Conservation (phyloP, 345 rosid species). For the Draba incana region DNA sequence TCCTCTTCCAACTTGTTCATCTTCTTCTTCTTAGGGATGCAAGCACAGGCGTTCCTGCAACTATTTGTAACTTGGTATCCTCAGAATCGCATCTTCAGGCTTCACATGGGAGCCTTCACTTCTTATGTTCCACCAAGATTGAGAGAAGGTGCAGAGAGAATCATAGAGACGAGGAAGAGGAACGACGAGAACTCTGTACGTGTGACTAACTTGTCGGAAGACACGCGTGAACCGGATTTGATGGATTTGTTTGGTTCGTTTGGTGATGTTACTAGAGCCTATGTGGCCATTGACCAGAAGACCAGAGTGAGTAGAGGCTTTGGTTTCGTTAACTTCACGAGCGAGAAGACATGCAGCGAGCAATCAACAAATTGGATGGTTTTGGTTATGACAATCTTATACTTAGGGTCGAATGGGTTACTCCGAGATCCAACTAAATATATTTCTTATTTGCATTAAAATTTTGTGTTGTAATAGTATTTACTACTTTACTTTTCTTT, state of each 20-base stretch:
- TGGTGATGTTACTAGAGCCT: constrained; percentile 64
- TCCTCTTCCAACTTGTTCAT: not conserved
- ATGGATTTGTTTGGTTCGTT: constrained; percentile 68
- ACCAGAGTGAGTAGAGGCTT: constrained; percentile 75
- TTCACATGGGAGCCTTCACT: no score
- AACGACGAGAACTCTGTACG: no score
- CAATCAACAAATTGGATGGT: constrained; percentile 73
- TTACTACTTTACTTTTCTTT: no score
- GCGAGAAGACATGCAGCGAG: constrained; percentile 73
- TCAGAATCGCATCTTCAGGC: no score
- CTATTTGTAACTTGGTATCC: constrained; percentile 15
- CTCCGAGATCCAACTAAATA: constrained; percentile 60
- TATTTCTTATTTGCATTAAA: no score
- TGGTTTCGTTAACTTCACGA: constrained; percentile 75
- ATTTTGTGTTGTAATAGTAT: no score
- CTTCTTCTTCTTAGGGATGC: not conserved
- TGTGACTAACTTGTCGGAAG: constrained; percentile 73
- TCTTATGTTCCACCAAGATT: constrained; percentile 69
- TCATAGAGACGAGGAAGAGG: constrained; percentile 63
- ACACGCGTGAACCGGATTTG: constrained; percentile 70
- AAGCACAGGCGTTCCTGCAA: not conserved
- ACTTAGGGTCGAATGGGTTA: constrained; percentile 80
- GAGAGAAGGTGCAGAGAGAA: constrained; percentile 44
- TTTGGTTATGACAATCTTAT: constrained; percentile 82
- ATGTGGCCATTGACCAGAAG: constrained; percentile 76